Evolutionary conservation across 1,284 basidiomycete genomes (phyloP).

Genomic region (Apiotrichum laibachii): DNA sequence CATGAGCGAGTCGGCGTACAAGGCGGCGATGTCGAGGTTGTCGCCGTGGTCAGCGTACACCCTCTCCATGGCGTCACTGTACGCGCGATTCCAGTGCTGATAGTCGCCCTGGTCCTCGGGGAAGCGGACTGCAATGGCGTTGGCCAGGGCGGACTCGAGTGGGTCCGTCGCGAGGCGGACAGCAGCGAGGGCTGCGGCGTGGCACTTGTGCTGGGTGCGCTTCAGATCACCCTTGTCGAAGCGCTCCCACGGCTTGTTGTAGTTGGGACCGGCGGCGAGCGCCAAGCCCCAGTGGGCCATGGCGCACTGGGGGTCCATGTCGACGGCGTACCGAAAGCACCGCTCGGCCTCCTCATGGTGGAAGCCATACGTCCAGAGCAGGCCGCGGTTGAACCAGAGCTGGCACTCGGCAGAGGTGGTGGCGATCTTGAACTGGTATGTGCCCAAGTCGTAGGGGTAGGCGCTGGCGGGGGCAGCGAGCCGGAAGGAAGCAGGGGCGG

Average conservation of each 20-base stretch:
- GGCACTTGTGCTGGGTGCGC: slow-evolving; percentile 12
- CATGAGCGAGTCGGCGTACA: slow-evolving; percentile 45
- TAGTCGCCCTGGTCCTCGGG: slow-evolving; percentile 19
- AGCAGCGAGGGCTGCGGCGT: slow-evolving; percentile 12
- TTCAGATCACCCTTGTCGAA: slow-evolving; percentile 22
- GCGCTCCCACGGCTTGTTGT: slow-evolving; percentile 39
- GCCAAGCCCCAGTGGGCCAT: slow-evolving; percentile 46
- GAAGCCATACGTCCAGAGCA: slow-evolving; percentile 44
- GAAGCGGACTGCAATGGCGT: slow-evolving; percentile 20
- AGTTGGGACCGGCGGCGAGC: slow-evolving; percentile 43
- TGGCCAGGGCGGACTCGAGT: slow-evolving; percentile 15
- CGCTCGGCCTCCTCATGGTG: slow-evolving; percentile 38
- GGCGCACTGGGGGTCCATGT: slow-evolving; percentile 28
- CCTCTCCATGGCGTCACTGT: slow-evolving; percentile 34
- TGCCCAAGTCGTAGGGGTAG: slow-evolving; percentile 32
- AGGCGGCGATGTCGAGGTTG: slow-evolving; percentile 35
- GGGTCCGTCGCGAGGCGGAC: slow-evolving; percentile 7
- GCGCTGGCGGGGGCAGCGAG: too few species aligned
- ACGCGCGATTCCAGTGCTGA: slow-evolving; percentile 27
- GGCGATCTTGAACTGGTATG: slow-evolving; percentile 17
- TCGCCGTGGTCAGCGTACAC: slow-evolving; percentile 29
- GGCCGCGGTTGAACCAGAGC: slow-evolving; percentile 44
- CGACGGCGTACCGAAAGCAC: slow-evolving; percentile 36
- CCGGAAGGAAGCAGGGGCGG: too few species aligned
- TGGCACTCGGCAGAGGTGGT: slow-evolving; percentile 32